Percentiles rank a stretch among this genome's conserved stretches.
Conservation (phyloP, 768 basidiomycete species). For the Suillus occidentalis region DNA sequence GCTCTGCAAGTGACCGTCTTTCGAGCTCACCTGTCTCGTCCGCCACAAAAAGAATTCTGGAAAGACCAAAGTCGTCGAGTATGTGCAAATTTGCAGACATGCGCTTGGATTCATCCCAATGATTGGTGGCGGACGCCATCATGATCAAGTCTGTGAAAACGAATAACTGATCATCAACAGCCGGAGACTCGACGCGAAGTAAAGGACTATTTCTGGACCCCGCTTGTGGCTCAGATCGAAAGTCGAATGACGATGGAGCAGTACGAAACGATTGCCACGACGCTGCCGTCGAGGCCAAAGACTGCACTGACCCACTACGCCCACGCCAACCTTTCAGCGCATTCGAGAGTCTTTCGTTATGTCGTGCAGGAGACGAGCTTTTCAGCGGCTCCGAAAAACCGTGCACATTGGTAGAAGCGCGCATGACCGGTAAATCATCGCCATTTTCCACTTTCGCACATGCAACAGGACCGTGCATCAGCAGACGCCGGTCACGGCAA, state of each 20-base stretch:
- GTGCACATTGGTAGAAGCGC: constrained; percentile 12
- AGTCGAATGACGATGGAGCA: constrained; percentile 30
- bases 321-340: constrained; percentile 49
- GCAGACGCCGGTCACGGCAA: constrained; percentile 68
- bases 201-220: constrained; percentile 14
- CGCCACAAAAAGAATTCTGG: constrained; percentile 47
- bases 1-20: background rate
- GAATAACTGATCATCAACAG: constrained; percentile 38
- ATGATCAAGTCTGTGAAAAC: constrained; percentile 73
- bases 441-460: constrained; percentile 42
- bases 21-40: constrained; percentile 32
- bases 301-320: constrained; percentile 40
- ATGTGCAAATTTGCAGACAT: constrained; percentile 40
- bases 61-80: constrained; percentile 45
- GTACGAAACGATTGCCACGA: constrained; percentile 24
- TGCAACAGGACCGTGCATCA: constrained; percentile 62
- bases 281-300: constrained; percentile 24
- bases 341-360: constrained; percentile 32
- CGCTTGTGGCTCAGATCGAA: constrained; percentile 12
- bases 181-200: constrained; percentile 26
- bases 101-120: constrained; percentile 20
- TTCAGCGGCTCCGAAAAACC: background rate
- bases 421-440: constrained; percentile 14
- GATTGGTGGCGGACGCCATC: constrained; percentile 42
- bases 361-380: constrained; percentile 9